Conservation (phyloP, 1,284 basidiomycete genomes). For the Boletus hoseneyae region DNA sequence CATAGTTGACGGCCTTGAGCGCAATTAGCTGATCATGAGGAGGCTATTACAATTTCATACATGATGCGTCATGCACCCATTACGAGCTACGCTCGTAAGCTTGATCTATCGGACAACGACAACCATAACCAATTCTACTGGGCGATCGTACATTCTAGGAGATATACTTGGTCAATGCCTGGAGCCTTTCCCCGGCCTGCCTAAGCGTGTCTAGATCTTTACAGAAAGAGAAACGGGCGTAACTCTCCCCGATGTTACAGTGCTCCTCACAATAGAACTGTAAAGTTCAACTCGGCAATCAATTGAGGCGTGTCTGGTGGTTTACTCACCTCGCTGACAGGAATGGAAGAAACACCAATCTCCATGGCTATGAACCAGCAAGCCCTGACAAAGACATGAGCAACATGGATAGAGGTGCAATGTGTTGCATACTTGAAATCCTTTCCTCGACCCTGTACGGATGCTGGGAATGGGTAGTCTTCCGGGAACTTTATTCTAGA, state of each 20-base stretch:
- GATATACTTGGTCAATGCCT: conserved; percentile 70
- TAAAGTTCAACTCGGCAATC: conserved; percentile 1
- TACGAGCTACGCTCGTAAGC: too few relatives aligned
- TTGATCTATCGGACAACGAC: too few relatives aligned
- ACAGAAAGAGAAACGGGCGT: conserved; percentile 89
- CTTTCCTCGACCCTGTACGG: conserved; percentile 74
- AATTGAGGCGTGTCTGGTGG: not conserved
- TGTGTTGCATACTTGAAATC: conserved; percentile 71
- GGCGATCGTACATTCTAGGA: conserved; percentile 11
- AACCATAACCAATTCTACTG: not conserved
- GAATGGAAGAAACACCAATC: conserved; percentile 87
- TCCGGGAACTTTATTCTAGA: conserved; percentile 79
- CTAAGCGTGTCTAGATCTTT: conserved; percentile 84
- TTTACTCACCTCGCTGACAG: conserved; percentile 80
- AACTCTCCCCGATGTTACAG: conserved; percentile 79
- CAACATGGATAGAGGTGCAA: not conserved
- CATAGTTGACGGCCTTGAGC: conserved; percentile 59
- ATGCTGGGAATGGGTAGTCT: conserved; percentile 78
- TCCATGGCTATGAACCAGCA: conserved; percentile 91
- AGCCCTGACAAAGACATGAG: conserved; percentile 45
- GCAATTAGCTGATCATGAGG: not conserved
- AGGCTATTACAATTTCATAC: not conserved
- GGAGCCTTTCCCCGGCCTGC: conserved; percentile 74
- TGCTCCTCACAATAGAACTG: conserved; percentile 92
- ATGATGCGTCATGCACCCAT: too few relatives aligned